Base-by-base conservation (phyloP, 768 basidiomycete species). In the Mycena galopus region DNA sequence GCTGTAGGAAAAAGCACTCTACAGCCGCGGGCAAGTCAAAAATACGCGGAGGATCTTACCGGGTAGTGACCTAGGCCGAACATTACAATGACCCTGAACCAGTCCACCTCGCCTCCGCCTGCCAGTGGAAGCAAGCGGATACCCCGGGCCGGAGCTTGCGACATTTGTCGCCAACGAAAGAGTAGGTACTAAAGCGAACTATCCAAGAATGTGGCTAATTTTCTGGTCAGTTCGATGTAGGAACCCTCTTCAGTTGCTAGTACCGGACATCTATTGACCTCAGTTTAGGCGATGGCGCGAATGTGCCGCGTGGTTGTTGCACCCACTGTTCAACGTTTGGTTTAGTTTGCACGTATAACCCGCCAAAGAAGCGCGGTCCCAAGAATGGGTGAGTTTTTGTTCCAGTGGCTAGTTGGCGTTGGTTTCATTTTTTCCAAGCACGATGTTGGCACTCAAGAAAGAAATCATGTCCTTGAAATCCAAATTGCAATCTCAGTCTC, bases 401-500 rank as follows among this genome's bases (percentile, higher is more conserved):
- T 12, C 21, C 19, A 16, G 39, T 39, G 39, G 23, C n/a, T n/a
- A 4, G 5, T 2, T 58, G n/a, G 3, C 32, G 9, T 8, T n/a
- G 16, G 11, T 27, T 30, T 55, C 2, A 55, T 25, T 17, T 14
- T 29, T 25, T 27, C 9, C 51, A 61, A 39, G 47, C 9, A 23
- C 32, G 14, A 23, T 65, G n/a, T 32, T 53, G 11, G 33, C 35
- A 10, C 63, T 65, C 33, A 37, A 39, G 50, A 19, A 27, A 17
- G 53, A 65, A 27, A 53, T 27, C 23, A 33, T 35, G 11, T 17
- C 51, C 27, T n/a, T 65, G 23, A 56, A 44, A 14, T 25, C 65
- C 19, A 56, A 66, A 44, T 30, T 66, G 21, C 53, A 53, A n/a
- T 42, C 53, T 27, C 53, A 53, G 16, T 42, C 53, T 27, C 51